Percentiles rank a stretch among this genome's conserved stretches.
phyloP scores from a whole-genome alignment of 1,139 yeast species.

The Yamadazyma sp. region DNA sequence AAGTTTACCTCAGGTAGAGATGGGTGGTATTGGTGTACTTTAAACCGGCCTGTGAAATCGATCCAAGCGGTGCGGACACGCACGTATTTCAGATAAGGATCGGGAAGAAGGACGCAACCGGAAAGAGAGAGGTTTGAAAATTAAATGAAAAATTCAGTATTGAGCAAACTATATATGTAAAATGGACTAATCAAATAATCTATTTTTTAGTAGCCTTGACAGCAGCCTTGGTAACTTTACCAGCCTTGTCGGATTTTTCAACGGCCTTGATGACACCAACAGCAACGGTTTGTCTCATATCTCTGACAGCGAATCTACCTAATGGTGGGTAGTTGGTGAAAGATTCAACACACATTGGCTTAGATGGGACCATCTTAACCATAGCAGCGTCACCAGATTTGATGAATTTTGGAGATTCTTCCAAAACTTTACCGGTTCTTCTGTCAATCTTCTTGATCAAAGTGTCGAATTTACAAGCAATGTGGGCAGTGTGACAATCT shows the following conservation, averaged over 20 bases:
- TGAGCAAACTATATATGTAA: conserved; percentile 1
- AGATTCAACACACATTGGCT: conserved; percentile 97
- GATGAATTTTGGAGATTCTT: conserved; percentile 57
- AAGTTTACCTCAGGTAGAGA: too few species aligned
- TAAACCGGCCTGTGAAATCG: too few species aligned
- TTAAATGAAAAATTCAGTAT: not conserved
- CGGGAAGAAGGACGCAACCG: not conserved
- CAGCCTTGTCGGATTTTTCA: conserved; percentile 91
- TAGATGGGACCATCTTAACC: conserved; percentile 87
- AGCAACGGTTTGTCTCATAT: conserved; percentile 99
- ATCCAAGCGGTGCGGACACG: not conserved
- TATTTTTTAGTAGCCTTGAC: conserved; percentile 93
- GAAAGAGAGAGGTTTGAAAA: too few species aligned
- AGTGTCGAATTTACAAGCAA: conserved; percentile 85
- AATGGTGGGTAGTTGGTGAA: conserved; percentile 98
- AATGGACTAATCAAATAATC: conserved; percentile 1
- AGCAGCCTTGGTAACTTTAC: conserved; percentile 99
- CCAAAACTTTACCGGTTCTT: conserved; percentile 87
- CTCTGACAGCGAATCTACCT: conserved; percentile 99
- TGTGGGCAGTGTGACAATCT: conserved; percentile 91
- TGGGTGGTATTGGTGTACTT: too few species aligned
- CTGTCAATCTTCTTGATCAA: conserved; percentile 89
- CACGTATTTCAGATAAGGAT: too few species aligned
- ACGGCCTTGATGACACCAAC: conserved; percentile 99
- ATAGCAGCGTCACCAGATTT: conserved; percentile 64